Base-by-base conservation (phyloP, 1,284 basidiomycete genomes). In the Ustilago sp. region DNA sequence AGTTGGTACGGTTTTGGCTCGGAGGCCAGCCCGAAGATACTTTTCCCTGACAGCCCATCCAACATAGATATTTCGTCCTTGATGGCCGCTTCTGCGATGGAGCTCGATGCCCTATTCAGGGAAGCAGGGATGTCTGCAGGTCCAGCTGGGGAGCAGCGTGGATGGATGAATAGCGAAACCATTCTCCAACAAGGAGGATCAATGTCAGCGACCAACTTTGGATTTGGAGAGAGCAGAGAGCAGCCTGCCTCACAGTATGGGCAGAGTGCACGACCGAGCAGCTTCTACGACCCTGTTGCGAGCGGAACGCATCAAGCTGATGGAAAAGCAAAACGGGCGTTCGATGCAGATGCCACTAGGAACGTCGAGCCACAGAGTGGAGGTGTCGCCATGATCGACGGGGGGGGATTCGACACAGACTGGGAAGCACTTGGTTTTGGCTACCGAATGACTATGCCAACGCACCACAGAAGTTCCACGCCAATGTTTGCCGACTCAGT, bases 1-100 rank as follows among this genome's bases (percentile, higher is more conserved):
- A 39, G 57, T 17, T 76, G 68, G 74, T 63, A 71, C 19, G 59
- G 48, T 0, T 57, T 70, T 19, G 51, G 56, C 9, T 65, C 64
- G 2, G 65, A 68, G 38, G 60, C 62, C 9, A 76, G 74, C 35
- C 74, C 74, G 1, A 71, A 62, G 35, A 39, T 54, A 13, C 9
- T 76, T 35, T 71, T 76, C 55, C 65, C 70, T 1, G 64, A 77
- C 59, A 77, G 74, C 48, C 74, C 74, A 19, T 73, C 70, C 15
- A 69, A 77, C 31, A 55, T 77, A n/a, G 74, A 77, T 38, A 73
- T 73, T 34, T 72, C 66, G 5, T 77, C 74, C 8, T 55, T 77
- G 48, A 77, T 77, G 74, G 74, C 74, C 8, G 53, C 63, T 1
- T 77, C 74, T n/a, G 74, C 74, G 41, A 77, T 77, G 74, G 74